Conservation (phyloP, 2,329 filamentous ascomycete species). For the Aureobasidium zeae region DNA sequence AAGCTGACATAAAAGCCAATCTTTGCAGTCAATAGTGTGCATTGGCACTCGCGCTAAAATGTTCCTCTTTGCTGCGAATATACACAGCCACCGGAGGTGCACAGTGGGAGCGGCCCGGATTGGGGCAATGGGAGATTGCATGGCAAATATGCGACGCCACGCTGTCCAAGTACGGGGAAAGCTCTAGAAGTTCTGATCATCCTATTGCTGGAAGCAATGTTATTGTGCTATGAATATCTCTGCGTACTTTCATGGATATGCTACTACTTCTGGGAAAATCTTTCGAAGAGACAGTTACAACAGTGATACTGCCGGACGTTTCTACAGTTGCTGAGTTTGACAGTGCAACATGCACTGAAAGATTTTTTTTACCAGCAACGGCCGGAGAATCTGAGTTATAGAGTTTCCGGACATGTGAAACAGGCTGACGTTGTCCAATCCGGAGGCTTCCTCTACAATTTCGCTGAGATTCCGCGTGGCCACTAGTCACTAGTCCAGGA, state of each 20-base stretch:
- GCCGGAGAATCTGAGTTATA: background rate
- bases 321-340: conserved; percentile 2
- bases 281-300: conserved; percentile 2
- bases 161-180: background rate
- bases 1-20: conserved; percentile 6
- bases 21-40: too few relatives aligned
- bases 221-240: too few relatives aligned
- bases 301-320: conserved; percentile 2
- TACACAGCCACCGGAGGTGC: background rate
- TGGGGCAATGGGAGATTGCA: conserved; percentile 14
- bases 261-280: too few relatives aligned
- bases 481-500: conserved; percentile 9
- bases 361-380: too few relatives aligned
- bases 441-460: conserved; percentile 3
- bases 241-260: too few relatives aligned
- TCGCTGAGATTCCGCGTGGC: conserved; percentile 9
- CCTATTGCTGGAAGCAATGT: too few relatives aligned
- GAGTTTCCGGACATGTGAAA: background rate
- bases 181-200: too few relatives aligned
- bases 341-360: too few relatives aligned
- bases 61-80: too few relatives aligned
- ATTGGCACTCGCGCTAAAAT: too few relatives aligned
- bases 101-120: conserved; percentile 7
- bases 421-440: conserved; percentile 2
- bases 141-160: conserved; percentile 3